Evolutionary conservation across 2,329 filamentous ascomycete genomes (phyloP).

Genomic region (Apiospora malaysiana): DNA sequence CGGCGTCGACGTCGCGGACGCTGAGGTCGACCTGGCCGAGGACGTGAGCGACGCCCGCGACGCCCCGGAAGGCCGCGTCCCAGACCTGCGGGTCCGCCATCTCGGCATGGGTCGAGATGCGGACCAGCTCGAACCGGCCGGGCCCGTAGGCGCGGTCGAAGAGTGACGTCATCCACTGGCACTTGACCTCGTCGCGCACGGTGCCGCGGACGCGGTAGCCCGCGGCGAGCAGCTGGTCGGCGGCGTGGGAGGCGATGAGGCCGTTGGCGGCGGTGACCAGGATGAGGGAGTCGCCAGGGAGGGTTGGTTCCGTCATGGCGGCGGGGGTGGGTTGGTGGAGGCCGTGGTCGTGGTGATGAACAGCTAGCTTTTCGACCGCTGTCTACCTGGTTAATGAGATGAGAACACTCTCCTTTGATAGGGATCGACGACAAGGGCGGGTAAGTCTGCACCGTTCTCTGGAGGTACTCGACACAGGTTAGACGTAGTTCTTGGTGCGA

Average conservation of each 20-base stretch:
- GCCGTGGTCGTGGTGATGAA: too few species aligned
- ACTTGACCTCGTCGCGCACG: background rate
- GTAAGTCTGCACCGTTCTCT: too few species aligned
- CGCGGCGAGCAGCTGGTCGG: conserved; percentile 20
- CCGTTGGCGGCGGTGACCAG: conserved; percentile 21
- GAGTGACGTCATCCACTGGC: conserved; percentile 16
- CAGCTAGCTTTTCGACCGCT: too few species aligned
- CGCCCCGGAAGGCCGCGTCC: conserved; percentile 10
- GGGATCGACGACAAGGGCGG: too few species aligned
- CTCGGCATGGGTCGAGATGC: background rate
- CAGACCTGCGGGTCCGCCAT: background rate
- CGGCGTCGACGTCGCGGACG: conserved; percentile 34
- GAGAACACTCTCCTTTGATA: too few species aligned
- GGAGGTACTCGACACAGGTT: too few species aligned
- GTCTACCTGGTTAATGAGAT: too few species aligned
- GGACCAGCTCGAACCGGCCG: conserved; percentile 4
- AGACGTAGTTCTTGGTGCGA: too few species aligned
- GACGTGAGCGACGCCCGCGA: conserved; percentile 36
- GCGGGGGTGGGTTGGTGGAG: background rate
- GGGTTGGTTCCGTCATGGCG: background rate
- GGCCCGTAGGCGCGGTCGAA: background rate
- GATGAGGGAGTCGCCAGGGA: conserved; percentile 15
- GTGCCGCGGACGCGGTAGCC: conserved; percentile 18
- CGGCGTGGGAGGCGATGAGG: conserved; percentile 16
- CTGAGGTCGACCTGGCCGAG: conserved; percentile 31